Base-by-base conservation (phyloP, 1,139 yeast species). In the Lodderomyces theae region DNA sequence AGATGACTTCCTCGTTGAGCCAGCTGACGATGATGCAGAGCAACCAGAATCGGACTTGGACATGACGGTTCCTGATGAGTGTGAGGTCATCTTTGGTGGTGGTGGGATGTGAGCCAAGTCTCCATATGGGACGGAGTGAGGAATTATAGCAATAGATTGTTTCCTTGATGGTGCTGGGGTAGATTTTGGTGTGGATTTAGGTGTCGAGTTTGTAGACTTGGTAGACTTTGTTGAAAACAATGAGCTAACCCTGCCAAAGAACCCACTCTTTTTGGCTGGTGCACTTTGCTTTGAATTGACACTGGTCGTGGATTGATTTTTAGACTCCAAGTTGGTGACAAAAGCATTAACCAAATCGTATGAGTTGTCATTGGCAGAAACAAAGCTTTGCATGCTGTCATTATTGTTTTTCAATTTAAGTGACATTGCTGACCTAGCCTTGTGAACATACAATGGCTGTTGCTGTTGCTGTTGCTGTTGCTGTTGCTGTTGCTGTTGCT, bases 391-490 rank as follows among this genome's bases (percentile, higher is more conserved):
- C 23, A 33, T 15, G 9, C 34, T 29, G 12, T 19, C 31, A 29
- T 28, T 29, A 13, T 38, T 36, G 8, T 36, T 40, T 28, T 42
- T 19, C 16, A 46, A 24, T 28, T 23, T 12, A 22, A 32, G 29
- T 31, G 46, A 37, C 5, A 35, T 23, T 6, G 49, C 13, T 26
- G 43, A 30, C 21, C 28, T 21, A 22, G 39, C 17, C 18, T 28
- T 29, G n/a, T 18, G 18, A 15, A 30, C 18, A 22, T 37, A 37
- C 35, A 37, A 21, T 21, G 28, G 35, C 15, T 23, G 23, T 34
- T n/a, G n/a, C n/a, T n/a, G n/a, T n/a, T n/a, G n/a, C n/a, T n/a
- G n/a, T n/a, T n/a, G n/a, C n/a, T n/a, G n/a, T n/a, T n/a, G n/a
- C n/a, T n/a, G n/a, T n/a, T n/a, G n/a, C n/a, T n/a, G n/a, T n/a